Percentiles rank a stretch among this genome's conserved stretches.
Conservation (phyloP, 2,329 filamentous ascomycete genomes). For the Capronia epimyces region DNA sequence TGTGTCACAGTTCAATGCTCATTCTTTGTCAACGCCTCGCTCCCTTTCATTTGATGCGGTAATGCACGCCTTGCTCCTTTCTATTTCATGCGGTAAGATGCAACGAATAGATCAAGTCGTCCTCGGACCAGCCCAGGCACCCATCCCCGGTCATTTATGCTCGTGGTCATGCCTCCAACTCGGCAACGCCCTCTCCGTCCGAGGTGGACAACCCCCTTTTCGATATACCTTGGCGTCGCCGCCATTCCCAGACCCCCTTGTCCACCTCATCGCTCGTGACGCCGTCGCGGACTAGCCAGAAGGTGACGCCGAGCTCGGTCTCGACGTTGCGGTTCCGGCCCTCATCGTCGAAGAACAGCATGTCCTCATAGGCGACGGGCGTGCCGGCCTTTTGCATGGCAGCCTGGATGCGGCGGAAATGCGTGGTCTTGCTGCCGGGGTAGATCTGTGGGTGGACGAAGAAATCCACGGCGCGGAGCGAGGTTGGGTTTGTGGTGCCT, state of each 20-base stretch:
- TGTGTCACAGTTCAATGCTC: too few relatives aligned
- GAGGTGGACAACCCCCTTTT: slow-evolving; percentile 5
- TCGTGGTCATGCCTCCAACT: slow-evolving; percentile 4
- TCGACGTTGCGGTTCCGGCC: slow-evolving; percentile 76
- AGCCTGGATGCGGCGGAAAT: slow-evolving; percentile 70
- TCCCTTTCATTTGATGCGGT: too few relatives aligned
- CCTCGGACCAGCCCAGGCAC: too few relatives aligned
- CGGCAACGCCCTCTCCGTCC: background rate
- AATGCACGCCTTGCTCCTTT: too few relatives aligned
- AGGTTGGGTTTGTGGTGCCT: slow-evolving; percentile 60
- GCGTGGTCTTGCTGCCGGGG: slow-evolving; percentile 75
- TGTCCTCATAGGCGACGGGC: slow-evolving; percentile 68
- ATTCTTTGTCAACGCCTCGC: too few relatives aligned
- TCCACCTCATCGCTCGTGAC: slow-evolving; percentile 73
- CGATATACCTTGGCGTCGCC: slow-evolving; percentile 58
- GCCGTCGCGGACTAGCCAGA: slow-evolving; percentile 75
- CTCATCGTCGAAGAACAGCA: slow-evolving; percentile 97
- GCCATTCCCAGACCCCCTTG: slow-evolving; percentile 73
- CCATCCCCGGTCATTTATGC: too few relatives aligned
- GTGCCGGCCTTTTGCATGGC: slow-evolving; percentile 9
- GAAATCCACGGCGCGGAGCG: slow-evolving; percentile 44
- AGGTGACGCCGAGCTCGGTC: slow-evolving; percentile 67
- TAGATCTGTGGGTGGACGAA: slow-evolving; percentile 59
- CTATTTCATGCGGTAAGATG: too few relatives aligned
- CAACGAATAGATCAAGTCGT: too few relatives aligned